A percentile compares a stretch with the other conserved stretches of the same genome.
Conservation (phyloP, 2,329 filamentous ascomycete genomes). For the Trichoderma sp. region DNA sequence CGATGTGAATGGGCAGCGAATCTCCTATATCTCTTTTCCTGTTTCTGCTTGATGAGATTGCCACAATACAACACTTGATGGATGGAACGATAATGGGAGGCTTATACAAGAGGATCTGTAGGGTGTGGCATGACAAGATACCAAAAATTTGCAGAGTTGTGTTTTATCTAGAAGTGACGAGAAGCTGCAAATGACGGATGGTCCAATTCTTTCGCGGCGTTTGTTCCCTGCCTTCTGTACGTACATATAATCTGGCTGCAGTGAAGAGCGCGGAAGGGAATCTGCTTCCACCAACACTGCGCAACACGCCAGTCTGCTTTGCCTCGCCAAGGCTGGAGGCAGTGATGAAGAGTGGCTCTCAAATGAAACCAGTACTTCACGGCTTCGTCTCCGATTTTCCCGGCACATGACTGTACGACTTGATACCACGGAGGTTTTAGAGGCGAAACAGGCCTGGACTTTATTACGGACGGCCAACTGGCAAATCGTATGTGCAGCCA, state of each 20-base stretch:
- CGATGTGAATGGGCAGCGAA: constrained; percentile 24
- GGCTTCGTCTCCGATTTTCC: constrained; percentile 10
- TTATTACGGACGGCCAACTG: not conserved
- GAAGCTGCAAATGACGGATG: constrained; percentile 1
- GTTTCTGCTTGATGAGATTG: constrained; percentile 20
- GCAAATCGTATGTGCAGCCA: not conserved
- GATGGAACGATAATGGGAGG: constrained; percentile 17
- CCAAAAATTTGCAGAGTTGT: constrained; percentile 28
- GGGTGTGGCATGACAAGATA: constrained; percentile 26
- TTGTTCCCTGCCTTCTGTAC: not conserved
- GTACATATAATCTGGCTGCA: not conserved
- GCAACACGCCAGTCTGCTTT: not conserved
- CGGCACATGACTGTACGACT: constrained; percentile 17
- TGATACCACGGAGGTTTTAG: not conserved
- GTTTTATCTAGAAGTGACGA: not conserved
- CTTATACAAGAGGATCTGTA: constrained; percentile 25
- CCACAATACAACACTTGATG: constrained; percentile 20
- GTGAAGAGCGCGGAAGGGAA: not conserved
- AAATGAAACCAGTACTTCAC: not conserved
- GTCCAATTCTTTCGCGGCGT: not conserved
- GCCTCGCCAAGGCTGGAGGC: not conserved
- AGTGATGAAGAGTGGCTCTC: constrained; percentile 9
- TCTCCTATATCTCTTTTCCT: not conserved
- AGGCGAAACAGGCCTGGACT: not conserved
- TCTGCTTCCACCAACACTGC: not conserved